A percentile compares a stretch with the other conserved stretches of the same genome.
Conservation (phyloP, 2,329 filamentous ascomycete species). For the Penicillium italicum region DNA sequence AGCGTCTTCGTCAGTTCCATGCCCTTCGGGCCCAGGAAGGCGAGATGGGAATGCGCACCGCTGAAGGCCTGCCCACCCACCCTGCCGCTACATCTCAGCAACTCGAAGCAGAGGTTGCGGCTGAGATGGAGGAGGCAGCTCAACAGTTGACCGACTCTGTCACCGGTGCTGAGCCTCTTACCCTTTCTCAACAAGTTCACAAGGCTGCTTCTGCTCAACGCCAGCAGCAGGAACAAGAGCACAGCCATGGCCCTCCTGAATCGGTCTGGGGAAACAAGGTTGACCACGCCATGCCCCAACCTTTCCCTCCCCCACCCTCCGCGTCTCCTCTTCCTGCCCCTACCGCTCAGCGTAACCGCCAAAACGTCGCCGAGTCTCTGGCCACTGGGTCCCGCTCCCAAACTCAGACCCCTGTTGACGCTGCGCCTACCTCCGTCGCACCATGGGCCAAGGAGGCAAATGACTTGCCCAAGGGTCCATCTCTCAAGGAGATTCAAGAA, state of each 20-base stretch:
- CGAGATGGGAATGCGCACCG: slow-evolving; percentile 36
- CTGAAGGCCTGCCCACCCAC: slow-evolving; percentile 42
- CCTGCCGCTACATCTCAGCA: slow-evolving; percentile 33
- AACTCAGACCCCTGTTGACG: slow-evolving; percentile 69
- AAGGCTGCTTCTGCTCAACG: slow-evolving; percentile 56
- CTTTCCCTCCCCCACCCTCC: slow-evolving; percentile 68
- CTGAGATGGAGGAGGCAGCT: slow-evolving; percentile 22
- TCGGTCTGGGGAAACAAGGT: slow-evolving; percentile 57
- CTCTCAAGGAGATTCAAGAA: slow-evolving; percentile 94
- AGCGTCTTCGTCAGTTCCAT: slow-evolving; percentile 80
- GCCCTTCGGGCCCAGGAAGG: slow-evolving; percentile 72
- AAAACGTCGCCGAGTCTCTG: slow-evolving; percentile 75
- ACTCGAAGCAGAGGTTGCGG: slow-evolving; percentile 24
- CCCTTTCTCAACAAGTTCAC: slow-evolving; percentile 79
- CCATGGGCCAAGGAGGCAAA: slow-evolving; percentile 88
- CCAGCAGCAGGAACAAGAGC: slow-evolving; percentile 36
- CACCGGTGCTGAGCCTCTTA: slow-evolving; percentile 52
- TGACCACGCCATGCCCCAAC: slow-evolving; percentile 63
- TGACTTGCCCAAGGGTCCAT: slow-evolving; percentile 76
- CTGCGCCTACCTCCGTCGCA: slow-evolving; percentile 70
- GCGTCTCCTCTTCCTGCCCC: slow-evolving; percentile 82
- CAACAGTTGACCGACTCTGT: slow-evolving; percentile 20
- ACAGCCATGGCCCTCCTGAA: slow-evolving; percentile 43
- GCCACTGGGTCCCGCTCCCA: slow-evolving; percentile 65
- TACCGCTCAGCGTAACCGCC: slow-evolving; percentile 77